Conservation (phyloP, 75 land plant genomes). For the Pseudotsuga menziesii region DNA sequence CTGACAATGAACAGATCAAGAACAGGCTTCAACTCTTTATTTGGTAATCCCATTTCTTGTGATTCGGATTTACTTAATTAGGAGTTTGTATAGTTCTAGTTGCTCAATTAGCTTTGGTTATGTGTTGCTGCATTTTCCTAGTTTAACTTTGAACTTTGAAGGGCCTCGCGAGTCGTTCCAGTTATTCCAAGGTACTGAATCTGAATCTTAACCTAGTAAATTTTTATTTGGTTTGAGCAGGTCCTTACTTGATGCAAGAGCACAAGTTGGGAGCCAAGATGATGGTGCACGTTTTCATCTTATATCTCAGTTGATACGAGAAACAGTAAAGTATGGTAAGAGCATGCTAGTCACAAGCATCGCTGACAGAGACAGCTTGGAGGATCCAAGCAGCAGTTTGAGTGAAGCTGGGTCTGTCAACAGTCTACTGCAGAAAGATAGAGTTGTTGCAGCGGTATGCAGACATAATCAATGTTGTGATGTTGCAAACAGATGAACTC, state of each 20-base stretch:
- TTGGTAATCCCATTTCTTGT: constrained; percentile 48
- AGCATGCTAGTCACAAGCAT: constrained; percentile 73
- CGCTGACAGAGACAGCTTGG: constrained; percentile 42
- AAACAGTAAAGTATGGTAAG: constrained; percentile 78
- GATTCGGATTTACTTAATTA: constrained; percentile 1
- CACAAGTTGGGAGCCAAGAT: constrained; percentile 58
- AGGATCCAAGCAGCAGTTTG: constrained; percentile 22
- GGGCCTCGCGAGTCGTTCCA: neutral
- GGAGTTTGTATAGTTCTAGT: neutral
- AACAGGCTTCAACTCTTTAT: constrained; percentile 84
- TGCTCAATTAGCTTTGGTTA: neutral
- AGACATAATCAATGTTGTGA: neutral
- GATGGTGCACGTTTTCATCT: constrained; percentile 90
- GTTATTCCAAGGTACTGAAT: neutral
- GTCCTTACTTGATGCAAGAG: constrained; percentile 74
- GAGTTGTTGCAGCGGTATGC: constrained; percentile 70
- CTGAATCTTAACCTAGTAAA: neutral
- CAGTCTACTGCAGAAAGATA: constrained; percentile 78
- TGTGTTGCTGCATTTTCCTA: constrained; percentile 4
- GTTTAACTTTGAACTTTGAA: neutral
- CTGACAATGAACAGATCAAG: constrained; percentile 86
- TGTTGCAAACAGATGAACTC: constrained; percentile 1
- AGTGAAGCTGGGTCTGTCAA: constrained; percentile 61
- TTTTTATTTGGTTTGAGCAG: constrained; percentile 27
- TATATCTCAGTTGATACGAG: constrained; percentile 78